phyloP scores from a whole-genome alignment of 2,329 filamentous ascomycete species.

The Cryphonectria naterciae region DNA sequence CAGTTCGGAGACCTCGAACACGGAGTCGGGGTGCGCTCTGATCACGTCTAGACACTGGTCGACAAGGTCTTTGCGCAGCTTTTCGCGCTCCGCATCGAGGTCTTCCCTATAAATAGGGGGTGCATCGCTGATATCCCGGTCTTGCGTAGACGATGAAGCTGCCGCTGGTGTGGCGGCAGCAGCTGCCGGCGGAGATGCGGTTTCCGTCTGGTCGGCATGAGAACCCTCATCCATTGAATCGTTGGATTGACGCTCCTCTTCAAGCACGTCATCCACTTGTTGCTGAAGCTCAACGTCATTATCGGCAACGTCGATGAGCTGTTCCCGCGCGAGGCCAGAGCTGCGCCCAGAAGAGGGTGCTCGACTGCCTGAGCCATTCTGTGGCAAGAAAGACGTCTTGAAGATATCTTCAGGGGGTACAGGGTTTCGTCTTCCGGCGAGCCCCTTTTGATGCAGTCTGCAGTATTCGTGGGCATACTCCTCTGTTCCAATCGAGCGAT shows the following conservation, averaged over 20 bases:
- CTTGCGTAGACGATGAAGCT: slow-evolving; percentile 31
- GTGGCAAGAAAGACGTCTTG: slow-evolving; percentile 37
- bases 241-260: slow-evolving; percentile 33
- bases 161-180: slow-evolving; percentile 20
- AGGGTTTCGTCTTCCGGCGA: slow-evolving; percentile 66
- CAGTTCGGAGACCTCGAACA: slow-evolving; percentile 88
- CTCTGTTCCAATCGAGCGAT: slow-evolving; percentile 73
- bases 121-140: slow-evolving; percentile 31
- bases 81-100: slow-evolving; percentile 73
- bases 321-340: slow-evolving; percentile 30
- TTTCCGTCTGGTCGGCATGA: slow-evolving; percentile 24
- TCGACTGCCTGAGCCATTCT: slow-evolving; percentile 34
- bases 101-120: slow-evolving; percentile 70
- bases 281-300: slow-evolving; percentile 34
- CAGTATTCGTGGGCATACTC: slow-evolving; percentile 75
- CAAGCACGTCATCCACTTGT: slow-evolving; percentile 32
- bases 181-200: slow-evolving; percentile 15
- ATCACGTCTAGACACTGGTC: slow-evolving; percentile 90
- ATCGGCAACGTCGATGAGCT: slow-evolving; percentile 40
- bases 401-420: slow-evolving; percentile 65
- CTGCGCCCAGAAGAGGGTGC: slow-evolving; percentile 21
- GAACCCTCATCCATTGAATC: slow-evolving; percentile 35
- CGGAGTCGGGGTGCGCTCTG: slow-evolving; percentile 82
- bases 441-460: slow-evolving; percentile 60
- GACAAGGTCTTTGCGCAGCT: slow-evolving; percentile 77